Evolutionary conservation across 2,329 filamentous ascomycete genomes (phyloP), one percentile per base, ranked within the genome.

Genomic region (Periconia sp.): DNA sequence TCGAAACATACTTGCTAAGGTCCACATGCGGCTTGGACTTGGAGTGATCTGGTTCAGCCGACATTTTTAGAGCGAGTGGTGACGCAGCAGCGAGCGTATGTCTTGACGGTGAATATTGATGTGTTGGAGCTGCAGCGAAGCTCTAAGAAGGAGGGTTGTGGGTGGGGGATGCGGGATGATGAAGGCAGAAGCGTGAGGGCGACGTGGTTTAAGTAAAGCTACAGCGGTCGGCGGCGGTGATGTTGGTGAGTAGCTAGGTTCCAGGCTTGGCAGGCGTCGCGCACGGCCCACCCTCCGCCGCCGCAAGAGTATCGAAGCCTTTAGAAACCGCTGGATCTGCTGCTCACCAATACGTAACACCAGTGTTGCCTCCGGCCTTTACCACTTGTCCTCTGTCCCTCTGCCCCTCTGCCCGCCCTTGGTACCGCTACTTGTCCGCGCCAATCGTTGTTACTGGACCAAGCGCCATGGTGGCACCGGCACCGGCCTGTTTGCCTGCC

Each of bases 21-120:
- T 78, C 76, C 66, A n/a, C n/a, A n/a, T n/a, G n/a, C n/a, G 72
- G 68, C 72, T 78, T 78, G 57, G 63, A 63, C 67, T 75, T 73
- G 51, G 65, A 52, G 68, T 77, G 74, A 45, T 72, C 72, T 60
- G 75, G 75, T 56, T 78, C 75, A 54, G 73, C 74, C 61, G 76
- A 78, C 76, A 78, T 78, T 59, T 51, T 64, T 54, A 38, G 48
- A 38, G 39, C 48, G 43, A 54, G 23, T 49, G 25, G 13, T 19
- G 39, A 52, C 39, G n/a, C 15, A 53, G 52, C 44, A 51, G 54
- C 47, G 42, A 48, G 44, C 32, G 47, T 50, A 48, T 24, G 51
- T 33, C n/a, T 31, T 40, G 23, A 32, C 35, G 42, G 35, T 12
- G 35, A 41, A 49, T 26, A 43, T 36, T 34, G 50, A 46, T 39